A percentile compares a stretch with the other conserved stretches of the same genome.
Conservation (phyloP, 2,329 filamentous ascomycete species). For the Colletotrichum abscissum region DNA sequence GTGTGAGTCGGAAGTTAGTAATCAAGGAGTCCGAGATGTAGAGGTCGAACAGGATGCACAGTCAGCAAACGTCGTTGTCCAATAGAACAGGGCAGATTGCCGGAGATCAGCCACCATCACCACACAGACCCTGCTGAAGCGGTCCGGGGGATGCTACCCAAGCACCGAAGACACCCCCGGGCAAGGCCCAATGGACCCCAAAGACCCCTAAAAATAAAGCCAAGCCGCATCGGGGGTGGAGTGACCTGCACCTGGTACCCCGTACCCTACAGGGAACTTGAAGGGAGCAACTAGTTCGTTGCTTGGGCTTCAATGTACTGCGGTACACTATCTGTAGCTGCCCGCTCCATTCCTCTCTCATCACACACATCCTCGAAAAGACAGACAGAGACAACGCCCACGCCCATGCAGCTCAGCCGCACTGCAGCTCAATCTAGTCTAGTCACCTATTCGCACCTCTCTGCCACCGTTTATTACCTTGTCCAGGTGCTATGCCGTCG, state of each 20-base stretch:
- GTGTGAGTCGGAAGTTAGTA: not conserved
- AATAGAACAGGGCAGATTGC: not conserved
- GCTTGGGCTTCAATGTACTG: not conserved
- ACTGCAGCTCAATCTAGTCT: conserved; percentile 26
- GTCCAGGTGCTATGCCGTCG: not conserved
- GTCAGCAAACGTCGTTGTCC: not conserved
- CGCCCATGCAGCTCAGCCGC: conserved; percentile 30
- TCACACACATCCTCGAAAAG: not conserved
- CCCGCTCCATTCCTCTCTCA: not conserved
- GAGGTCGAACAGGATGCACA: not conserved
- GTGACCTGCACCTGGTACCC: not conserved
- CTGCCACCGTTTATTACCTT: conserved; percentile 8
- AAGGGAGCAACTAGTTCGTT: not conserved
- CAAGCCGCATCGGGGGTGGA: conserved; percentile 18
- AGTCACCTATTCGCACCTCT: conserved; percentile 1
- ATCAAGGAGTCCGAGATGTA: not conserved
- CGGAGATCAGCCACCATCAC: not conserved
- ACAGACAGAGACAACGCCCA: not conserved
- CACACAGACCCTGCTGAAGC: conserved; percentile 26
- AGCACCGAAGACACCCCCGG: not conserved
- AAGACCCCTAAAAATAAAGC: conserved; percentile 33
- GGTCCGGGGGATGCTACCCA: conserved; percentile 14
- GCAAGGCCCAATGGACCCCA: not conserved
- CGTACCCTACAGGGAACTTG: too few relatives aligned
- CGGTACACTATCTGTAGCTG: not conserved